phyloP scores from a whole-genome alignment of 768 basidiomycete genomes.

The Suillus spraguei region DNA sequence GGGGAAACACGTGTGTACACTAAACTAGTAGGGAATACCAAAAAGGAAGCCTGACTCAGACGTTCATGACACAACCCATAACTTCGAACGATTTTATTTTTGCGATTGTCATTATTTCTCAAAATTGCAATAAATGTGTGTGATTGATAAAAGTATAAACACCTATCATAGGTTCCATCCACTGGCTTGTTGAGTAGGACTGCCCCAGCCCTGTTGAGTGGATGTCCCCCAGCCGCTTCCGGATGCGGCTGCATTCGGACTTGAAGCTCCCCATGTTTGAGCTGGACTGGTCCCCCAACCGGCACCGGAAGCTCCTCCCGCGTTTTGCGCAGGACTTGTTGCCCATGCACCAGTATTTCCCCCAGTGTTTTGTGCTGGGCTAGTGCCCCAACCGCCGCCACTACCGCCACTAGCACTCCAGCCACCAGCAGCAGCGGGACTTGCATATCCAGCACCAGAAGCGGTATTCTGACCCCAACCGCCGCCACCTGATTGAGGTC shows the following conservation, averaged over 20 bases:
- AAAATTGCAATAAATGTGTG: background rate
- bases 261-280: conserved; percentile 41
- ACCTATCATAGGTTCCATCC: conserved; percentile 51
- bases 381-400: conserved; percentile 33
- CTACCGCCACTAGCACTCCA: conserved; percentile 12
- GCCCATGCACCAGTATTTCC: conserved; percentile 23
- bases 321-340: conserved; percentile 29
- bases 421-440: conserved; percentile 24
- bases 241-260: conserved; percentile 29
- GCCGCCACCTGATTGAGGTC: conserved; percentile 23
- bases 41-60: too few relatives aligned
- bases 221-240: conserved; percentile 27
- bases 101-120: too few relatives aligned
- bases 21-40: too few relatives aligned
- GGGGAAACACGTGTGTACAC: too few relatives aligned
- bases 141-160: background rate
- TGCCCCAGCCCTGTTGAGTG: conserved; percentile 50
- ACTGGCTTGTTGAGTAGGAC: conserved; percentile 49
- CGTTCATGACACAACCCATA: too few relatives aligned
- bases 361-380: conserved; percentile 27
- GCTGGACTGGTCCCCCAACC: conserved; percentile 37
- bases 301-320: conserved; percentile 25
- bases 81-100: too few relatives aligned
- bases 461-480: conserved; percentile 33
- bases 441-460: conserved; percentile 34